Evolutionary conservation across 78 protist species (phyloP), one percentile per base, ranked within the genome.

Genomic region (Dictyostelium brefeldianum): DNA sequence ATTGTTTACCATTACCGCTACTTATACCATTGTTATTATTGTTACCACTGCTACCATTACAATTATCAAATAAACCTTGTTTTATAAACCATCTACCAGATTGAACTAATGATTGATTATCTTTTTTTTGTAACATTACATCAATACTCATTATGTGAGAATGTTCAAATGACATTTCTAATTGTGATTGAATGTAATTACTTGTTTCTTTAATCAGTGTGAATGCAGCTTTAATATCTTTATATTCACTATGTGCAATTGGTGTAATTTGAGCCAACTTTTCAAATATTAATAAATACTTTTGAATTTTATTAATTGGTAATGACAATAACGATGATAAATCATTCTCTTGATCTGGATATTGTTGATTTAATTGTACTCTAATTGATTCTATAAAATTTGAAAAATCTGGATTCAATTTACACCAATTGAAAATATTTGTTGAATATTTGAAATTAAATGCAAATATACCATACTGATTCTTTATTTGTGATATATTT

Each of bases 231-330:
- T 46, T 31, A 20, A 87, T 74, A 43, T 87, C 80, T 5, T 29
- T 25, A n/a, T 54, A 47, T 18, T 87, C 93, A 12, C 70, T 54
- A 14, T 87, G 93, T 20, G 67, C 27, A 1, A 65, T 25, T 8
- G 93, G 93, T n/a, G 84, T 77, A 27, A 77, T 59, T 67, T 77
- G 80, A 41, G 29, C 81, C 31, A 87, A 70, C 47, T 74, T 87
- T 74, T 77, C 83, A 50, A 87, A 77, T 1, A 64, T 11, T 1
- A 64, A 51, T n/a, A 75, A 14, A 50, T 87, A 87, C 2, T 74
- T 87, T 77, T 87, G 93, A 65, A 87, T 77, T 9, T 80, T 51
- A 50, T 87, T 87, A 31, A 87, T 77, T 87, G 93, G 93, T 73
- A 87, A 29, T 12, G 79, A 46, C 2, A 87, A 74, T 17, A 87